Evolutionary conservation across 805 yeast genomes (phyloP).

Genomic region (Candida ortonii): DNA sequence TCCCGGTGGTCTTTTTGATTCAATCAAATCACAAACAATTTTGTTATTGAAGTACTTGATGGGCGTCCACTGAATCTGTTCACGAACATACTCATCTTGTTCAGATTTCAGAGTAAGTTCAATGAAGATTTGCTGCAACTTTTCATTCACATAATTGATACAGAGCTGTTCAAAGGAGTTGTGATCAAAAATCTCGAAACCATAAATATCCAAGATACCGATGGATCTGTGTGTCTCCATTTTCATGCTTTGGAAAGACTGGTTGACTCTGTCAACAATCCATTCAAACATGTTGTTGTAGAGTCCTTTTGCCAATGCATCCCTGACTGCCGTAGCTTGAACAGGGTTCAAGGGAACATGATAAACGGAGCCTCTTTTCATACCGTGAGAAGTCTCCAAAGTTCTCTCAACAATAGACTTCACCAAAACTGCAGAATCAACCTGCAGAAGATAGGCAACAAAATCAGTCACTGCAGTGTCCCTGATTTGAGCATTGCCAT

Average conservation of each 20-base stretch:
- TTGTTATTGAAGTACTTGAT: conserved; percentile 94
- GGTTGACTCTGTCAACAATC: conserved; percentile 90
- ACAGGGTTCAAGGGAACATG: conserved; percentile 89
- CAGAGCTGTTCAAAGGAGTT: conserved; percentile 95
- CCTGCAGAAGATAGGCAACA: conserved; percentile 87
- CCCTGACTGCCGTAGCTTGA: conserved; percentile 93
- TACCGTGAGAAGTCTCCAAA: conserved; percentile 87
- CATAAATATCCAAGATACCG: conserved; percentile 93
- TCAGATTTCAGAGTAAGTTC: conserved; percentile 94
- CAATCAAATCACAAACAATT: conserved; percentile 95
- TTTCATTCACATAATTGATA: conserved; percentile 93
- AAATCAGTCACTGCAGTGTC: conserved; percentile 92
- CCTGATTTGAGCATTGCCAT: conserved; percentile 76
- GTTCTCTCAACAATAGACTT: conserved; percentile 75
- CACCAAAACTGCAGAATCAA: conserved; percentile 61
- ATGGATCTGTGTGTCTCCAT: conserved; percentile 56
- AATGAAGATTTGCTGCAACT: conserved; percentile 93
- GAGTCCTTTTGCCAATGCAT: conserved; percentile 91
- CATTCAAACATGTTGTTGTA: conserved; percentile 92
- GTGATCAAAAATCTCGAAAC: conserved; percentile 93
- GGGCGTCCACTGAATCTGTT: conserved; percentile 96
- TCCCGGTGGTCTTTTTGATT: conserved; percentile 92
- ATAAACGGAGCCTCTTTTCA: conserved; percentile 86
- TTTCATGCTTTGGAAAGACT: conserved; percentile 57
- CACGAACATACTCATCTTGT: conserved; percentile 95